Evolutionary conservation across 106 monocot species (phyloP).

Genomic region (Vanilla planifolia): DNA sequence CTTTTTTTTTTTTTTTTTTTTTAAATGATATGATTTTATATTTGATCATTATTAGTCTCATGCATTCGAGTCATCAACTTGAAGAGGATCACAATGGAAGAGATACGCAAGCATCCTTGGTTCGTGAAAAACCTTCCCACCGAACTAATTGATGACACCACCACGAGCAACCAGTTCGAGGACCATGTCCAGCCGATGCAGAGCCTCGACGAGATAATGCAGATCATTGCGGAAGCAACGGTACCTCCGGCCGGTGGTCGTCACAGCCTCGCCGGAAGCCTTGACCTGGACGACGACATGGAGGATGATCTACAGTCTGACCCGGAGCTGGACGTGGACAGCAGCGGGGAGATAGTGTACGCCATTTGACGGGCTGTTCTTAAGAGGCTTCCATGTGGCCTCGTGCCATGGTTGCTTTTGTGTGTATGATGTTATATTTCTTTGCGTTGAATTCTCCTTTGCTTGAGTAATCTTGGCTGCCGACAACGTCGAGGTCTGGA

Average conservation of each 20-base stretch:
- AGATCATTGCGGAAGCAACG: slow-evolving; percentile 59
- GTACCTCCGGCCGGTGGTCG: slow-evolving; percentile 57
- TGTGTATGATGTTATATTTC: too few species aligned
- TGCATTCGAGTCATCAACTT: too few species aligned
- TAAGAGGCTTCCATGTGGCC: too few species aligned
- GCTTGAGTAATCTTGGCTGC: too few species aligned
- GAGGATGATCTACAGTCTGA: slow-evolving; percentile 78
- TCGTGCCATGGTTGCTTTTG: too few species aligned
- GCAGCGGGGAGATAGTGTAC: slow-evolving; percentile 76
- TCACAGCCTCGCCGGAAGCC: slow-evolving; percentile 29
- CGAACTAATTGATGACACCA: slow-evolving; percentile 63
- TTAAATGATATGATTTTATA: not conserved
- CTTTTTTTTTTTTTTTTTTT: not conserved
- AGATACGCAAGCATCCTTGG: slow-evolving; percentile 73
- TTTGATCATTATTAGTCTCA: not conserved
- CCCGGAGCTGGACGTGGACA: slow-evolving; percentile 70
- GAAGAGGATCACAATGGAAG: slow-evolving; percentile 71
- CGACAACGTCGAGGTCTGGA: too few species aligned
- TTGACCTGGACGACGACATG: slow-evolving; percentile 73
- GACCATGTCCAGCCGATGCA: slow-evolving; percentile 61
- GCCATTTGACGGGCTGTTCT: too few species aligned
- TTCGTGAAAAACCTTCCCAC: slow-evolving; percentile 66
- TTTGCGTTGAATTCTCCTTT: too few species aligned
- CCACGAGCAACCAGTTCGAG: slow-evolving; percentile 40
- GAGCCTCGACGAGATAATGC: slow-evolving; percentile 35